Percentiles rank a stretch among this genome's conserved stretches.
Conservation (phyloP, 257 asterid genomes). For the Nicotiana attenuata region DNA sequence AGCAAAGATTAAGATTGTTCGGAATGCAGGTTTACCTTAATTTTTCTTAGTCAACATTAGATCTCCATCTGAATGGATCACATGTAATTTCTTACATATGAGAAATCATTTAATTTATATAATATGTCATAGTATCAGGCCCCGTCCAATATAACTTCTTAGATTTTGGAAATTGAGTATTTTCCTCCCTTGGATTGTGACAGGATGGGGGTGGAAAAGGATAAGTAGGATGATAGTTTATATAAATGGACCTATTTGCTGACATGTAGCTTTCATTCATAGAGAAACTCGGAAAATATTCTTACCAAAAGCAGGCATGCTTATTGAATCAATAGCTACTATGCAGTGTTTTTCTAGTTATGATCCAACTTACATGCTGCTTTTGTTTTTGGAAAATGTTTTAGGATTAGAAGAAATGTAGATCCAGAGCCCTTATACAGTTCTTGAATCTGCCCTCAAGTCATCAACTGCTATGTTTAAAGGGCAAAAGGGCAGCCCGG, state of each 20-base stretch:
- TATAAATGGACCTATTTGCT: background rate
- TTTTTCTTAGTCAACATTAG: background rate
- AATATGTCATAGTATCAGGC: background rate
- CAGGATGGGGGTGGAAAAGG: background rate
- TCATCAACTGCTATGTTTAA: background rate
- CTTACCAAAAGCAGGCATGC: background rate
- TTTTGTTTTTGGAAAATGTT: background rate
- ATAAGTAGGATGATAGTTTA: background rate
- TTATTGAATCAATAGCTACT: background rate
- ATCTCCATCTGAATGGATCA: background rate
- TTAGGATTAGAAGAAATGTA: constrained; percentile 60
- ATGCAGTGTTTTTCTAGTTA: background rate
- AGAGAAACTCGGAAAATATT: background rate
- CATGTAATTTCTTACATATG: background rate
- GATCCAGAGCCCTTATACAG: constrained; percentile 55
- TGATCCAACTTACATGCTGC: background rate
- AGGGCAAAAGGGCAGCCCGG: too few species aligned
- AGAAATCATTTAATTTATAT: background rate
- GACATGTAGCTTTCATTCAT: background rate
- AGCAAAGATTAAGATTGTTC: background rate
- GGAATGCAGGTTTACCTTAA: background rate
- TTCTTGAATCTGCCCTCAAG: constrained; percentile 15
- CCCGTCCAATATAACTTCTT: background rate
- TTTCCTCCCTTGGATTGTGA: background rate
- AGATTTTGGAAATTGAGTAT: background rate